A percentile compares a stretch with the other conserved stretches of the same genome.
phyloP scores from a whole-genome alignment of 192 early-diverging fungal species.

The Coemansia umbellata region DNA sequence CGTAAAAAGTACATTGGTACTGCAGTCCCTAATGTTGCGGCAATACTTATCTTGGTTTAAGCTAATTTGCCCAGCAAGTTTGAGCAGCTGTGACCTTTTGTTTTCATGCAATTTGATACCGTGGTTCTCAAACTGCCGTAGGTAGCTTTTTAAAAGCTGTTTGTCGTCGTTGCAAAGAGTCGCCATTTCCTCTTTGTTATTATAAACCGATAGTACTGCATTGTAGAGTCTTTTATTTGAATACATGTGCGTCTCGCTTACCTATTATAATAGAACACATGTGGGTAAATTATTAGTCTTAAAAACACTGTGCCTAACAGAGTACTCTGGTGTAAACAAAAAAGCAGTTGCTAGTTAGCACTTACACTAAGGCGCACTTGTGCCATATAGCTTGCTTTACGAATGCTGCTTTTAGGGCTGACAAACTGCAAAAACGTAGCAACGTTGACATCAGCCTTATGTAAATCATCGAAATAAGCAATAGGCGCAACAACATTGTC shows the following conservation, averaged over 20 bases:
- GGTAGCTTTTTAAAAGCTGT: conserved; percentile 60
- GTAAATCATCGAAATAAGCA: neutral
- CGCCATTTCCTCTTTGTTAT: neutral
- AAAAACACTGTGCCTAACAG: too few relatives aligned
- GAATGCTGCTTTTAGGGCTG: neutral
- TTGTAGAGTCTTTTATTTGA: neutral
- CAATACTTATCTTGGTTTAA: conserved; percentile 48
- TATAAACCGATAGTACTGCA: neutral
- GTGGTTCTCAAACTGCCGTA: conserved; percentile 56
- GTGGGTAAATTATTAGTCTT: neutral
- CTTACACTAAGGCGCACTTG: neutral
- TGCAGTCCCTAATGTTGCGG: conserved; percentile 54
- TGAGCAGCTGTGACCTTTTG: conserved; percentile 54
- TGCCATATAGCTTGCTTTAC: neutral
- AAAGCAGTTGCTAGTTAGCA: neutral
- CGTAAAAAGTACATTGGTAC: conserved; percentile 39
- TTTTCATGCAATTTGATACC: conserved; percentile 58
- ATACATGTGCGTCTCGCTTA: neutral
- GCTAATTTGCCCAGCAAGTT: conserved; percentile 54
- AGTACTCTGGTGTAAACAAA: too few relatives aligned
- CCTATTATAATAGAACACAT: neutral
- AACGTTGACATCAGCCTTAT: neutral
- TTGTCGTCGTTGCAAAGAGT: conserved; percentile 4
- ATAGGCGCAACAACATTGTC: neutral
- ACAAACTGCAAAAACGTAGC: neutral